phyloP scores from a whole-genome alignment of 2,329 filamentous ascomycete genomes.

The Sclerotinia borealis region DNA sequence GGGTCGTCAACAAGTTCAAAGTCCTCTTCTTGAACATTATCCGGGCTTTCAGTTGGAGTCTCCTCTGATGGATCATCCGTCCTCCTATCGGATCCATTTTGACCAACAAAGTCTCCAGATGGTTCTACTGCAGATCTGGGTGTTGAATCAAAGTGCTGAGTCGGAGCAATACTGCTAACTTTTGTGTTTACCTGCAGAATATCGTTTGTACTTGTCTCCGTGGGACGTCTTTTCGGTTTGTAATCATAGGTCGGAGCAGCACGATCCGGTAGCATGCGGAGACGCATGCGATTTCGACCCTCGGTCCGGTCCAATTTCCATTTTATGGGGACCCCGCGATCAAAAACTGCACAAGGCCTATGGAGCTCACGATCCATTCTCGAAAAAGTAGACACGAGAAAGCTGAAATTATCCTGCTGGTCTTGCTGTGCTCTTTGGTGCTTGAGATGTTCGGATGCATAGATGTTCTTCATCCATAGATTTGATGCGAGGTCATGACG shows the following conservation, averaged over 20 bases:
- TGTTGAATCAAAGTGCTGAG: constrained; percentile 15
- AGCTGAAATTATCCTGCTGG: constrained; percentile 82
- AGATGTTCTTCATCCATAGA: constrained; percentile 94
- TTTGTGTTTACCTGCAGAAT: constrained; percentile 33
- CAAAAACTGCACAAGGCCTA: constrained; percentile 76
- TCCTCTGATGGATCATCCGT: constrained; percentile 16
- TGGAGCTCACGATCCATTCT: constrained; percentile 74
- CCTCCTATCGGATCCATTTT: constrained; percentile 14
- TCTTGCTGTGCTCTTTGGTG: constrained; percentile 86
- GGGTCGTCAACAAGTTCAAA: constrained; percentile 96
- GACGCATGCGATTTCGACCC: constrained; percentile 88
- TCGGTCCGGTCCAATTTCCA: constrained; percentile 97
- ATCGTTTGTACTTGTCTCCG: constrained; percentile 36
- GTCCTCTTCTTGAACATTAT: constrained; percentile 63
- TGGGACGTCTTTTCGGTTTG: constrained; percentile 72
- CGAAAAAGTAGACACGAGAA: constrained; percentile 67
- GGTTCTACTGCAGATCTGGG: constrained; percentile 13
- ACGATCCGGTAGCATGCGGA: constrained; percentile 77
- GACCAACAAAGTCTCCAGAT: constrained; percentile 12
- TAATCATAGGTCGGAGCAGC: constrained; percentile 64
- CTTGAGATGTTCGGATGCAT: constrained; percentile 84
- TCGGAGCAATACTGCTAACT: constrained; percentile 8
- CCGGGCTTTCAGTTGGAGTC: constrained; percentile 16
- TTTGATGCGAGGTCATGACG: constrained; percentile 83
- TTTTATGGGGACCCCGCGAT: constrained; percentile 56